Evolutionary conservation across 2,329 filamentous ascomycete genomes (phyloP), one percentile per base, ranked within the genome.

Genomic region (Aureobasidium lini): DNA sequence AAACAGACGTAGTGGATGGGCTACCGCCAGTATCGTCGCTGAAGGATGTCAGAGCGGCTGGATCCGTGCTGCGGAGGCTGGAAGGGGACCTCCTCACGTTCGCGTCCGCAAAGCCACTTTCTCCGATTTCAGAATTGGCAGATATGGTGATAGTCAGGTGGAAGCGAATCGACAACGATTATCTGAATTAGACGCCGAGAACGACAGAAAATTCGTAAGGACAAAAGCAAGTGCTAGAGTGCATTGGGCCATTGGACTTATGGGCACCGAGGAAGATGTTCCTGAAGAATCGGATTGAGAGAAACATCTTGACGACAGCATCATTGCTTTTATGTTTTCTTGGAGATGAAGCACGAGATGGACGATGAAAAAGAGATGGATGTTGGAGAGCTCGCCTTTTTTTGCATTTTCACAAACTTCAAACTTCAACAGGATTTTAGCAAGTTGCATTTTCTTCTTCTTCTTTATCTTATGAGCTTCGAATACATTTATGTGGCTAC

Each of bases 41-140:
- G 80, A 83, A 50, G 91, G 90, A 1, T 95, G 90, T 71, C 92
- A 97, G 72, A 86, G 85, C 2, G 82, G 85, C 0, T 99, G 94
- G 94, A 80, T 83, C 61, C 89, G 86, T 68, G 85, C 88, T 0
- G 87, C 84, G 3, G 81, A 86, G 62, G 77, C 88, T 65, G 89
- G 89, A 0, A 81, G 84, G 47, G 93, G 91, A 0, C 90, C 91
- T 4, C 84, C 84, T 0, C 96, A 95, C 70, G 72, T 76, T 53
- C 77, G 81, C 29, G 65, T 68, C 15, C 46, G 68, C 36, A 59
- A 34, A 46, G 40, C 57, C 37, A 59, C 37, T 0, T 53, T 59
- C 10, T 34, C 39, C 8, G 57, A 59, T n/a, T 52, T 52, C 18
- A 31, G 56, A 43, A 50, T 59, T 11, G 44, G 44, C 2, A 18